A percentile compares a stretch with the other conserved stretches of the same genome.
These are phyloP conservation scores for Leptodermis oblonga DNA, from an alignment of 257 asterid species.

Conservation along the genomic window DNA sequence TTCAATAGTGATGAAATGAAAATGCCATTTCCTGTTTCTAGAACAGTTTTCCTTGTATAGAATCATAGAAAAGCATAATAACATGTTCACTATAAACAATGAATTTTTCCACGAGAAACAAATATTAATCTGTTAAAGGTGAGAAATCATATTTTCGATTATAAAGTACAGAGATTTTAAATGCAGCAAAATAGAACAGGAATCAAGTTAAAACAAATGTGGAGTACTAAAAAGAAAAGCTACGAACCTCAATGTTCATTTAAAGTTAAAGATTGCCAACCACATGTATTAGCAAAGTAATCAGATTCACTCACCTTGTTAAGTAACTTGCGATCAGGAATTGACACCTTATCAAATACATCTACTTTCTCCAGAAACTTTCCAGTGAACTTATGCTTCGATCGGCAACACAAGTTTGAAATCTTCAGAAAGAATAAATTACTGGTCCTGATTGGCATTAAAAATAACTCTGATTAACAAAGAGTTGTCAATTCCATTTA, in stretches of 20 bases:
- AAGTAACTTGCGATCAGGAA: constrained; percentile 25
- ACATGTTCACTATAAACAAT: background rate
- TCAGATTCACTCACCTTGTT: constrained; percentile 21
- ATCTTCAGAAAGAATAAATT: constrained; percentile 41
- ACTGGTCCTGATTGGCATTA: constrained; percentile 46
- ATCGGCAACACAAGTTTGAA: constrained; percentile 41
- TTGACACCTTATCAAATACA: constrained; percentile 40
- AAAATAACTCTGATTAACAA: constrained; percentile 1
- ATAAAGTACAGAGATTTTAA: background rate
- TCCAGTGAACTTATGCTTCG: constrained; percentile 63
- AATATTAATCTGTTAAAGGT: background rate
- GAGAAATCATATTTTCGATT: background rate
- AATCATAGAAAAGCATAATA: background rate
- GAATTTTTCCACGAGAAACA: background rate
- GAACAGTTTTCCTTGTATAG: background rate
- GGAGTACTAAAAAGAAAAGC: background rate
- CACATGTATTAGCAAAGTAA: background rate
- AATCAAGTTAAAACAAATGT: background rate
- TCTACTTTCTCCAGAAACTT: constrained; percentile 54
- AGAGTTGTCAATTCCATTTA: background rate
- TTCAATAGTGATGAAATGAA: background rate
- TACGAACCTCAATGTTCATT: background rate
- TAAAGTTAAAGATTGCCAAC: background rate
- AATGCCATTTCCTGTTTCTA: background rate
- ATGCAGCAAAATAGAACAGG: background rate